Evolutionary conservation across 2,329 filamentous ascomycete species (phyloP).

Genomic region (Aureobasidium melanogenum): DNA sequence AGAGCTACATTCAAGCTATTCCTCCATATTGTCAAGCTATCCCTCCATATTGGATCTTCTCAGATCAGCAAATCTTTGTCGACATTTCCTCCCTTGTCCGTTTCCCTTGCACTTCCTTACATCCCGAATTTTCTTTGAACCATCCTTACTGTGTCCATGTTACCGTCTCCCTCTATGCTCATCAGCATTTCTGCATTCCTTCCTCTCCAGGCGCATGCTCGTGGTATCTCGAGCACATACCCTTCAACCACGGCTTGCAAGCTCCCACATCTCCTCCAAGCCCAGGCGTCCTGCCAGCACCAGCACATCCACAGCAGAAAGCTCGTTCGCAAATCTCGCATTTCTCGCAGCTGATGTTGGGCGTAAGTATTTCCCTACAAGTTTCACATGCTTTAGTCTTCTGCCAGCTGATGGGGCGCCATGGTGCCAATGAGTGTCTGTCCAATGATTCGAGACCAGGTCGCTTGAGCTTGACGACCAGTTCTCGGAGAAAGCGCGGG

Average conservation of each 20-base stretch:
- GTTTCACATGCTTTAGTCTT: conserved; percentile 28
- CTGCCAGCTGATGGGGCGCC: conserved; percentile 28
- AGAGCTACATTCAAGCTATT: neutral
- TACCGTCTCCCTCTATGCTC: neutral
- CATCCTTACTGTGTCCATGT: neutral
- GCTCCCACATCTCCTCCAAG: conserved; percentile 25
- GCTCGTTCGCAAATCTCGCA: conserved; percentile 34
- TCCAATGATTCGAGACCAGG: conserved; percentile 34
- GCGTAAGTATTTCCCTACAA: conserved; percentile 32
- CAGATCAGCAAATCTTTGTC: neutral
- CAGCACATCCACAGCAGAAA: conserved; percentile 34
- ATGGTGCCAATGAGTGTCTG: conserved; percentile 34
- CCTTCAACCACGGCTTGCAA: conserved; percentile 30
- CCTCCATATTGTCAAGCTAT: neutral
- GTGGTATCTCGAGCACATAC: conserved; percentile 28
- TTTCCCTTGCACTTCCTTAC: too few species aligned
- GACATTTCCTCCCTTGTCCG: neutral
- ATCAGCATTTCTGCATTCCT: neutral
- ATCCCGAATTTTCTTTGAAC: too few species aligned
- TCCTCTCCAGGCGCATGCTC: conserved; percentile 21
- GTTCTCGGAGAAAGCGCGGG: conserved; percentile 37
- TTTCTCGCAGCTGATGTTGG: conserved; percentile 27
- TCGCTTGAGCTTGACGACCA: conserved; percentile 38
- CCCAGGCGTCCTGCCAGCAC: conserved; percentile 18
- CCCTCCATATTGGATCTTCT: neutral